Evolutionary conservation across 2,329 filamentous ascomycete genomes (phyloP), one percentile per base, ranked within the genome.

Genomic region (Chalaropsis thielavioides): DNA sequence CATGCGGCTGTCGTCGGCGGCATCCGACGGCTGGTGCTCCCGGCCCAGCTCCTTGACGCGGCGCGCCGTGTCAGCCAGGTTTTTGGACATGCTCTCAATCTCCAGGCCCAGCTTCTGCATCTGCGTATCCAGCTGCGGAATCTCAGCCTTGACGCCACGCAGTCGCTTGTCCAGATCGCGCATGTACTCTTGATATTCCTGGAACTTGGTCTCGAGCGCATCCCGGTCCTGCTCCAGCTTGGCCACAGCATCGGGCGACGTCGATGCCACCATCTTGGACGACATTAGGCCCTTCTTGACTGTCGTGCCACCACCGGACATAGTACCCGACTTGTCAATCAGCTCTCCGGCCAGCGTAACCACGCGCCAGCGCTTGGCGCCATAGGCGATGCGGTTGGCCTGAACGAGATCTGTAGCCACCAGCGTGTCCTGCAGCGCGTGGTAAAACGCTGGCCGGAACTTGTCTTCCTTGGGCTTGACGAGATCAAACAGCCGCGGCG

Each of bases 261-360:
- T 88, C 66, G 95, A 90, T 1, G 89, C 83, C n/a, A 89, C 86
- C 58, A 95, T 85, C 75, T 96, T 97, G 11, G 92, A 95, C 0
- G 92, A 97, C 95, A 99, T 99, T 66, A 91, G 85, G 0, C 95
- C 95, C 72, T 87, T 90, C 70, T 92, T 92, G 65, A 94, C 89
- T 17, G 89, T 89, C 58, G 84, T 92, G 65, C 94, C 94, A 80
- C 94, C 94, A 79, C 94, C 94, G 66, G 90, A 96, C 94, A 99
- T 97, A 43, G 94, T 97, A 80, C 94, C 94, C 0, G 92, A 96
- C 73, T 95, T 95, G 77, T 99, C 94, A 69, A 99, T 97, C 63
- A 99, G 81, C 74, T 96, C 92, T 61, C 94, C 94, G 67, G 92
- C 90, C 1, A 99, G 82, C 0, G 94, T 99, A 49, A 99, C 94